phyloP scores from a whole-genome alignment of 768 basidiomycete species.

The Sarcomyxa edulis region DNA sequence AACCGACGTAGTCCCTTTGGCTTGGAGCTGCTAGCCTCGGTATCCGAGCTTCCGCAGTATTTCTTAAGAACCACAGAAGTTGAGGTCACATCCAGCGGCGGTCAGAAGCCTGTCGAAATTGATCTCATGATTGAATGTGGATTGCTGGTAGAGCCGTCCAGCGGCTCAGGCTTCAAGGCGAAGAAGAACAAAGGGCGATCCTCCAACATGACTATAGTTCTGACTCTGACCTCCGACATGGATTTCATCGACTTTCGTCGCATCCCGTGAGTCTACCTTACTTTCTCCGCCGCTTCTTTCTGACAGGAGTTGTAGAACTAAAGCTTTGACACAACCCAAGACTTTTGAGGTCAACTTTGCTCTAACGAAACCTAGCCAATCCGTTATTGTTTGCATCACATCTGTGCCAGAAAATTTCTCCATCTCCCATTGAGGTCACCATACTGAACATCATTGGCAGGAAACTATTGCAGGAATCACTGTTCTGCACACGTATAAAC shows the following conservation, averaged over 20 bases:
- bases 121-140: conserved; percentile 57
- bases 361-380: conserved; percentile 75
- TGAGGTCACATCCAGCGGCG: conserved; percentile 35
- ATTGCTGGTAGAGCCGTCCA: conserved; percentile 26
- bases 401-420: conserved; percentile 51
- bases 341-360: conserved; percentile 54
- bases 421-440: conserved; percentile 5
- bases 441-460: conserved; percentile 28
- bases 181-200: conserved; percentile 42
- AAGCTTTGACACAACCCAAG: conserved; percentile 52
- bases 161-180: conserved; percentile 25
- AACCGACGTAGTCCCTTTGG: conserved; percentile 77
- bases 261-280: conserved; percentile 50
- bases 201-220: conserved; percentile 61
- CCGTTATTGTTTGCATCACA: conserved; percentile 50
- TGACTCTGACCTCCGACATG: conserved; percentile 72
- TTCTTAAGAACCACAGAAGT: conserved; percentile 45
- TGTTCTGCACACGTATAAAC: conserved; percentile 49
- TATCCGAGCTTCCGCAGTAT: conserved; percentile 65
- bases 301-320: conserved; percentile 46
- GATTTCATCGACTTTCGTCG: conserved; percentile 76
- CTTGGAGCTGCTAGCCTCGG: conserved; percentile 54
- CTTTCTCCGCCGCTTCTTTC: not conserved
- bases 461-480: conserved; percentile 71
- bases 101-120: conserved; percentile 49